Evolutionary conservation across 129 eudicot genomes (phyloP).

Genomic region (Flaveria robusta): DNA sequence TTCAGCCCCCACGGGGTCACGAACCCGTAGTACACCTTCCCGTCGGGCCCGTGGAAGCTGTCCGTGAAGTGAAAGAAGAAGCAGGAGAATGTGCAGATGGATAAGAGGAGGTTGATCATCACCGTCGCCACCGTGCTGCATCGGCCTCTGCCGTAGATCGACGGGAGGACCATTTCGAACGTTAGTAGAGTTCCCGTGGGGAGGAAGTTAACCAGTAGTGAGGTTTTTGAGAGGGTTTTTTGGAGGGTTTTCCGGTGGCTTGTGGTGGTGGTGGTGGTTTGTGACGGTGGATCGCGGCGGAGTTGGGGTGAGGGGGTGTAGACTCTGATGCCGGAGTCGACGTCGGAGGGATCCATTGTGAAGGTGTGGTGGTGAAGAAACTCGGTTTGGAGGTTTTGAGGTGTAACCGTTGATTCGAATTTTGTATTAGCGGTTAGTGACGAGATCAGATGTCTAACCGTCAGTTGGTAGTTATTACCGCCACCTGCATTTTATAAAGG

Average conservation of each 20-base stretch:
- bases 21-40: slow-evolving; percentile 76
- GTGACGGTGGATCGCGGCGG: slow-evolving; percentile 30
- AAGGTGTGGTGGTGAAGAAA: slow-evolving; percentile 2
- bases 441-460: slow-evolving; percentile 17
- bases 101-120: slow-evolving; percentile 60
- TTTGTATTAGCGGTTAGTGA: slow-evolving; percentile 27
- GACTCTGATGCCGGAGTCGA: slow-evolving; percentile 68
- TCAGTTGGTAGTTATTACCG: background rate
- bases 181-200: slow-evolving; percentile 95
- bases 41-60: slow-evolving; percentile 73
- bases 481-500: background rate
- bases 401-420: slow-evolving; percentile 19
- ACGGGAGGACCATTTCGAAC: slow-evolving; percentile 89
- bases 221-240: slow-evolving; percentile 85
- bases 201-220: slow-evolving; percentile 86
- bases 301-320: slow-evolving; percentile 56
- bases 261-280: slow-evolving; percentile 37
- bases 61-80: slow-evolving; percentile 97
- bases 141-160: slow-evolving; percentile 56
- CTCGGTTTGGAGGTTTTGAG: background rate
- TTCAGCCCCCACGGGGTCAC: slow-evolving; percentile 74
- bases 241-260: slow-evolving; percentile 62
- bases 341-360: slow-evolving; percentile 59
- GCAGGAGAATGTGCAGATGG: slow-evolving; percentile 70
- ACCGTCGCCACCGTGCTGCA: slow-evolving; percentile 63